Conservation (phyloP, 1,139 yeast genomes). For the Zygoascus sp. region DNA sequence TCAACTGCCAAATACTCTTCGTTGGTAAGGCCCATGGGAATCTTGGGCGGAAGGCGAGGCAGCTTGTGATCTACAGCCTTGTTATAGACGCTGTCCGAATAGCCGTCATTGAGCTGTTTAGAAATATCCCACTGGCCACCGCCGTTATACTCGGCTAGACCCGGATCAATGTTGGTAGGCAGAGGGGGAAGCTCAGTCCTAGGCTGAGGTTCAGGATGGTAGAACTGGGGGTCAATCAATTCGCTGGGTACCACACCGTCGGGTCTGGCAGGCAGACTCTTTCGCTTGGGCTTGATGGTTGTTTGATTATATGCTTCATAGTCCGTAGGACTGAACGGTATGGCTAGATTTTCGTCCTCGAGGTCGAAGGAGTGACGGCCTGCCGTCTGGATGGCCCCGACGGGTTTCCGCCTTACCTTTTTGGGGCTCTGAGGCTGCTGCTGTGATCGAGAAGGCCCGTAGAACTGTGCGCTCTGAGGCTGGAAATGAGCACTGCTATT, state of each 20-base stretch:
- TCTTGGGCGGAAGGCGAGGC: conserved; percentile 31
- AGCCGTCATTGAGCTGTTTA: conserved; percentile 33
- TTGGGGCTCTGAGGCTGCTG: neutral
- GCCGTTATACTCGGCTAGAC: conserved; percentile 15
- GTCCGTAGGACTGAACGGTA: conserved; percentile 30
- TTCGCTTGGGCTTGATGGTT: conserved; percentile 5
- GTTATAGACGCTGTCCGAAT: conserved; percentile 34
- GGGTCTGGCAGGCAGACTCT: conserved; percentile 6
- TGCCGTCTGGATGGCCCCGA: neutral
- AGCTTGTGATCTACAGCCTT: conserved; percentile 17
- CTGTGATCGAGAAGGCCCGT: too few relatives aligned
- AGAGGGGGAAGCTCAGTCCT: conserved; percentile 18
- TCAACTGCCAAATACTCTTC: conserved; percentile 28
- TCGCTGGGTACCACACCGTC: conserved; percentile 16
- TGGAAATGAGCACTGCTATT: neutral
- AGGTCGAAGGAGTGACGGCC: conserved; percentile 12
- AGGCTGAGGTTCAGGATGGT: conserved; percentile 29
- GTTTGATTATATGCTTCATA: conserved; percentile 15
- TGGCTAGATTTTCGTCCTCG: conserved; percentile 15
- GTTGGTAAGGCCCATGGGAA: conserved; percentile 30
- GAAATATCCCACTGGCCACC: conserved; percentile 32
- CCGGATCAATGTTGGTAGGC: conserved; percentile 26
- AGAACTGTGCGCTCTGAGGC: too few relatives aligned
- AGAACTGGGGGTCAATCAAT: conserved; percentile 22
- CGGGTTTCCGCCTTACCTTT: conserved; percentile 19